Evolutionary conservation across 164 flowering plant species (phyloP).

Genomic region (Euptelea pleiosperma): DNA sequence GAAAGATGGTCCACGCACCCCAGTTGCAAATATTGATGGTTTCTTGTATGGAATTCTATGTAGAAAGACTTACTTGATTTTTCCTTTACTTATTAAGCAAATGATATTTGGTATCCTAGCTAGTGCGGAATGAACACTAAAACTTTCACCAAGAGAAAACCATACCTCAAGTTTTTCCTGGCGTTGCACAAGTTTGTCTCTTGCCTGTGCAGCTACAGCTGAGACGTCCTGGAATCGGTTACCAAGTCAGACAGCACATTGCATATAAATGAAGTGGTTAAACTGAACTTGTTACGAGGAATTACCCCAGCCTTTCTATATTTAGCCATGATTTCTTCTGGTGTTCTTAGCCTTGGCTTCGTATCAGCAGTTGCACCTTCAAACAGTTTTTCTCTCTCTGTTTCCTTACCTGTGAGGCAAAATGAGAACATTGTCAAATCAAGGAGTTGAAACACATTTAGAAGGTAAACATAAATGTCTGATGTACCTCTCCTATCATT

Average conservation of each 20-base stretch:
- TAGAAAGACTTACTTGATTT: too few species aligned
- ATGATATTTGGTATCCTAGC: too few species aligned
- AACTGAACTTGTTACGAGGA: not conserved
- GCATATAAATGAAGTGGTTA: not conserved
- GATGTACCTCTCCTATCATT: slow-evolving; percentile 36
- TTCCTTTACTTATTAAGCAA: too few species aligned
- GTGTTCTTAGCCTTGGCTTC: slow-evolving; percentile 69
- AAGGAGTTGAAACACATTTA: slow-evolving; percentile 4
- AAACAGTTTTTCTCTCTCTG: slow-evolving; percentile 62
- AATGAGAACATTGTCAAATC: not conserved
- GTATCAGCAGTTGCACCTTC: slow-evolving; percentile 44
- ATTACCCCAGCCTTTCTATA: slow-evolving; percentile 74
- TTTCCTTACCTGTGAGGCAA: slow-evolving; percentile 39
- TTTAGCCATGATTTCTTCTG: slow-evolving; percentile 72
- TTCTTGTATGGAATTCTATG: too few species aligned
- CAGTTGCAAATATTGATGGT: too few species aligned
- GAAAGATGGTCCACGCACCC: too few species aligned
- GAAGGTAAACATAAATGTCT: not conserved
- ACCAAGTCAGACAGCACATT: slow-evolving; percentile 14
- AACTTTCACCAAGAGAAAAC: not conserved
- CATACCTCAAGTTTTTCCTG: slow-evolving; percentile 87
- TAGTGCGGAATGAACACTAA: too few species aligned
- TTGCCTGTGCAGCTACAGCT: slow-evolving; percentile 70
- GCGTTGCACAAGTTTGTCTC: slow-evolving; percentile 71
- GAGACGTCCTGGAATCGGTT: slow-evolving; percentile 63